Evolutionary conservation across 2,329 filamentous ascomycete genomes (phyloP).

Genomic region (Pseudocercospora musae): DNA sequence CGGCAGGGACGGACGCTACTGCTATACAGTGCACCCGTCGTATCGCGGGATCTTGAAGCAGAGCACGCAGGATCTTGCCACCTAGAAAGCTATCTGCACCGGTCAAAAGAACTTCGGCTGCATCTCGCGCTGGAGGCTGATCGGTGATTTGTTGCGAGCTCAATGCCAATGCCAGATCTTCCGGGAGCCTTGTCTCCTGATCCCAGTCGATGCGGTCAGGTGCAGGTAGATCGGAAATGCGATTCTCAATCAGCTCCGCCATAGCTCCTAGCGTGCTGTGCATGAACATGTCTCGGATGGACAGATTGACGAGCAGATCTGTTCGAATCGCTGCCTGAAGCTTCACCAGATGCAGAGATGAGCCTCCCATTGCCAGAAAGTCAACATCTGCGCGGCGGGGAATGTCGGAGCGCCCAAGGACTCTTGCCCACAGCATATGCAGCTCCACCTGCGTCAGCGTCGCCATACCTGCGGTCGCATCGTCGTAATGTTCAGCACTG

Average conservation of each 20-base stretch:
- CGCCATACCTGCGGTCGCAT: not conserved
- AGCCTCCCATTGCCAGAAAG: slow-evolving; percentile 46
- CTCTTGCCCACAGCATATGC: slow-evolving; percentile 16
- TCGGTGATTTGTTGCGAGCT: not conserved
- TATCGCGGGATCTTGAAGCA: slow-evolving; percentile 37
- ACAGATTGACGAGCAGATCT: slow-evolving; percentile 33
- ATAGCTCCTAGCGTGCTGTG: slow-evolving; percentile 41
- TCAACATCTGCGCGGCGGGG: slow-evolving; percentile 29
- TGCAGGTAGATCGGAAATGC: slow-evolving; percentile 2
- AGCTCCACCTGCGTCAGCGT: slow-evolving; percentile 18
- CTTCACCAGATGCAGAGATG: slow-evolving; percentile 41
- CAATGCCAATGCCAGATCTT: slow-evolving; percentile 8
- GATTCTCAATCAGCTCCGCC: slow-evolving; percentile 34
- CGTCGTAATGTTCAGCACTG: not conserved
- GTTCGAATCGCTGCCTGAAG: slow-evolving; percentile 39
- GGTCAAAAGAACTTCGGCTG: slow-evolving; percentile 35
- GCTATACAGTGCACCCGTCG: slow-evolving; percentile 46
- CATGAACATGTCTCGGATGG: slow-evolving; percentile 40
- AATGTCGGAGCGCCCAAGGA: slow-evolving; percentile 13
- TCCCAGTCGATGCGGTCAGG: slow-evolving; percentile 40
- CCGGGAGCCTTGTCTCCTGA: slow-evolving; percentile 33
- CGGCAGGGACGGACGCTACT: slow-evolving; percentile 27
- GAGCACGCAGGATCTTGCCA: slow-evolving; percentile 36
- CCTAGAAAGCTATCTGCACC: slow-evolving; percentile 45
- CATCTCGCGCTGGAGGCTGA: not conserved